Base-by-base conservation (phyloP, 768 basidiomycete species). In the Tremella mesenterica region DNA sequence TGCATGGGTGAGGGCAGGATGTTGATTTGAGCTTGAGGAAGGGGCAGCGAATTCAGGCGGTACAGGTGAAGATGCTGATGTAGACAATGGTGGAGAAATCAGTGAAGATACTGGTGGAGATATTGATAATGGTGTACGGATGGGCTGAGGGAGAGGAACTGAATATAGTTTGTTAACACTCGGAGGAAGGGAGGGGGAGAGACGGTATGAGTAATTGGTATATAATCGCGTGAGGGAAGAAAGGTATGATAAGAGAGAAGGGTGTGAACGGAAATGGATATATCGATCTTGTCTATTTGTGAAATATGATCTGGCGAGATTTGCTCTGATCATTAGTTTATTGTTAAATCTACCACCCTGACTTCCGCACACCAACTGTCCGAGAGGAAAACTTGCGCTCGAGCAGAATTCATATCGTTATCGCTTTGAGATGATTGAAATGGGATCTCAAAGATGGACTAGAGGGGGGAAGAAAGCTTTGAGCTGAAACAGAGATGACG, bases 211-310 rank as follows among this genome's bases (percentile, higher is more conserved):
- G 70, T 87, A 88, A 1, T 77, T 73, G 0, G 83, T 80, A 48
- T 85, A 79, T 1, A 80, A 77, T 46, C 79, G 76, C 44, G 93
- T 75, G 65, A 93, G 90, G 25, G 83, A 81, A 57, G 81, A 79
- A 60, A 92, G 90, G 69, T 97, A 97, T 48, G 85, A 80, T 1
- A 90, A 82, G 3, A 97, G 74, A 1, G 67, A 65, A 0, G 79
- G 76, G 54, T 89, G 82, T 2, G 70, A 72, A 0, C 69, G 69
- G 68, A 99, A 84, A 52, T 83, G 81, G 9, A 97, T 73, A 70
- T 97, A 97, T 21, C 95, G 86, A 72, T 99, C 95, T 75, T 95
- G 90, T 16, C 95, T 83, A 62, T 96, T 81, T 0, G 88, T 85
- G 64, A 97, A 99, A 73, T 99, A 99, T 13, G 91, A 87, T 58